These are phyloP conservation scores for Coemansia sp. DNA, from an alignment of 371 early-diverging fungal species.

Conservation along the genomic window DNA sequence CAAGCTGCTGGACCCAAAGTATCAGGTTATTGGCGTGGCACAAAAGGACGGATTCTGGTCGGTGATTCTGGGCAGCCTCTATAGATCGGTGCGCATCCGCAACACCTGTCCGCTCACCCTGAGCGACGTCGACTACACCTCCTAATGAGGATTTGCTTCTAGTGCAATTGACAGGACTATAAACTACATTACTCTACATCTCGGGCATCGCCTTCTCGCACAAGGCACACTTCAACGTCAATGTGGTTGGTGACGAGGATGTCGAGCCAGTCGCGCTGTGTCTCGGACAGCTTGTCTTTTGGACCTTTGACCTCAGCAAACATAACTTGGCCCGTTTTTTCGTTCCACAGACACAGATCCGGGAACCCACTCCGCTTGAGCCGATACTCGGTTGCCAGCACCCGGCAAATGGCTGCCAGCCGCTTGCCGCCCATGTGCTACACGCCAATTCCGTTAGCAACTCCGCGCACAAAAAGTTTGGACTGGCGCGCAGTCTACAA, in stretches of 20 bases:
- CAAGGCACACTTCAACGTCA: conserved; percentile 67
- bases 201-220: conserved; percentile 47
- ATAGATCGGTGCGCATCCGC: not conserved
- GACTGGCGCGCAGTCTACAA: too few relatives aligned
- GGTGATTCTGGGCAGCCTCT: conserved; percentile 30
- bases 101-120: conserved; percentile 23
- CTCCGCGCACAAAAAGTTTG: too few relatives aligned
- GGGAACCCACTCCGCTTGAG: conserved; percentile 70
- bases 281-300: conserved; percentile 69
- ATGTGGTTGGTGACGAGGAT: conserved; percentile 57
- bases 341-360: conserved; percentile 72
- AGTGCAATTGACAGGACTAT: too few relatives aligned
- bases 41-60: conserved; percentile 44
- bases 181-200: conserved; percentile 4
- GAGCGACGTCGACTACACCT: conserved; percentile 19
- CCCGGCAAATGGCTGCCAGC: conserved; percentile 58
- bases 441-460: not conserved
- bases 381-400: conserved; percentile 65
- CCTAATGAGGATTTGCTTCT: not conserved
- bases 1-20: conserved; percentile 16
- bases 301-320: conserved; percentile 82
- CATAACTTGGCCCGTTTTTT: conserved; percentile 55
- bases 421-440: conserved; percentile 63
- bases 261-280: conserved; percentile 76
- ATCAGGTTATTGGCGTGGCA: conserved; percentile 35